These are phyloP conservation scores for Boletus reticuloceps DNA, from an alignment of 768 basidiomycete species.

Conservation along the genomic window DNA sequence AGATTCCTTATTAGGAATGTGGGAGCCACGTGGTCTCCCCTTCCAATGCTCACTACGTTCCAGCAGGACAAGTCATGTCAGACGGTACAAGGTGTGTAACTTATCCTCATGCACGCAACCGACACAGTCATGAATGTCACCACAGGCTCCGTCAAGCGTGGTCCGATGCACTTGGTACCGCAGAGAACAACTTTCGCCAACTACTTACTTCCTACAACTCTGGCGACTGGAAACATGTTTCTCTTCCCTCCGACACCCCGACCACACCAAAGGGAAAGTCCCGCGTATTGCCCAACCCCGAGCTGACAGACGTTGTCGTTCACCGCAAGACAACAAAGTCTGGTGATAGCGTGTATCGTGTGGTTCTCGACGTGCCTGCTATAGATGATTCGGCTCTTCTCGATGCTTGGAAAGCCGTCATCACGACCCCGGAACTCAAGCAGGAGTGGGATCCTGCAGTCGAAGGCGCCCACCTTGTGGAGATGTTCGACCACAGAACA, in stretches of 20 bases:
- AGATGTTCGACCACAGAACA: conserved; percentile 83
- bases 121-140: not conserved
- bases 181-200: conserved; percentile 75
- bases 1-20: conserved; percentile 5
- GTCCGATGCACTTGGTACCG: conserved; percentile 70
- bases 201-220: conserved; percentile 70
- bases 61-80: conserved; percentile 36
- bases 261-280: conserved; percentile 62
- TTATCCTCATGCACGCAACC: not conserved
- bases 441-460: conserved; percentile 95
- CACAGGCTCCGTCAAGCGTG: conserved; percentile 78
- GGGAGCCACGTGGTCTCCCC: conserved; percentile 5
- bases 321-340: conserved; percentile 68
- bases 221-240: conserved; percentile 79
- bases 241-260: conserved; percentile 39
- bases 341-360: conserved; percentile 78
- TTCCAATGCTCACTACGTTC: not conserved
- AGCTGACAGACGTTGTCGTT: conserved; percentile 70
- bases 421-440: conserved; percentile 83
- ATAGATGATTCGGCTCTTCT: conserved; percentile 56
- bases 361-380: conserved; percentile 73
- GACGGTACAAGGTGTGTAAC: conserved; percentile 58
- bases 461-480: conserved; percentile 76
- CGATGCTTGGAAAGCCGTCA: conserved; percentile 77
- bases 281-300: conserved; percentile 49